Conservation (phyloP, 2,329 filamentous ascomycete species). For the Bipolaris zeicola region DNA sequence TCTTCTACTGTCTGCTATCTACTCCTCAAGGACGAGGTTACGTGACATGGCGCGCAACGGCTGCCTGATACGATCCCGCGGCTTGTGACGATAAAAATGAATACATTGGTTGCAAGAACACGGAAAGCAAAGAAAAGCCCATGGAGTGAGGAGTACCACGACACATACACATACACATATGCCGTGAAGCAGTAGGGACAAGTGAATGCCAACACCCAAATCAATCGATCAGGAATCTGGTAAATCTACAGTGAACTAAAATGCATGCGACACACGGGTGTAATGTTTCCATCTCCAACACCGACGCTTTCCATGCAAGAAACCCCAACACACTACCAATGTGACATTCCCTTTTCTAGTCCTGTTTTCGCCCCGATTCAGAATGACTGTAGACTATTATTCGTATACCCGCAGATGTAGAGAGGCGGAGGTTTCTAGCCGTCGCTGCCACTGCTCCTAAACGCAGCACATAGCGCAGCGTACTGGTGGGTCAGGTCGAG, state of each 20-base stretch:
- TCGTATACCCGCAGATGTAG: constrained; percentile 20
- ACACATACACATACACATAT: not conserved
- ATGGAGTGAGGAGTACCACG: not conserved
- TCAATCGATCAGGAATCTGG: not conserved
- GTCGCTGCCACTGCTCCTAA: constrained; percentile 91
- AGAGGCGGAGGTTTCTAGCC: constrained; percentile 57
- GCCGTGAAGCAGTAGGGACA: constrained; percentile 3
- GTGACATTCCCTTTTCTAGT: not conserved
- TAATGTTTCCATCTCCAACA: constrained; percentile 10
- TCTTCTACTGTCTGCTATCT: constrained; percentile 27
- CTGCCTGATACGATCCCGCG: constrained; percentile 35
- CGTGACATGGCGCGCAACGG: constrained; percentile 36
- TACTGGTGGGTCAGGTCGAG: constrained; percentile 96
- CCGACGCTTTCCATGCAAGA: constrained; percentile 24
- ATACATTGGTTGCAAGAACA: constrained; percentile 47
- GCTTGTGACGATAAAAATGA: constrained; percentile 50
- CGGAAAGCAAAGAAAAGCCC: constrained; percentile 1
- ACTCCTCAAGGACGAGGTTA: constrained; percentile 32
- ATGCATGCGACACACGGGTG: not conserved
- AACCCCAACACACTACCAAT: not conserved
- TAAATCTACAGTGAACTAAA: constrained; percentile 2
- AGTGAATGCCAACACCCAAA: constrained; percentile 7
- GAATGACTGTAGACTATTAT: constrained; percentile 4
- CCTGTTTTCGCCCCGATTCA: not conserved
- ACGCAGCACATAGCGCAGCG: constrained; percentile 89